Evolutionary conservation across 148 eudicot species (phyloP), one percentile per base, ranked within the genome.

Genomic region (Cornus kousa): DNA sequence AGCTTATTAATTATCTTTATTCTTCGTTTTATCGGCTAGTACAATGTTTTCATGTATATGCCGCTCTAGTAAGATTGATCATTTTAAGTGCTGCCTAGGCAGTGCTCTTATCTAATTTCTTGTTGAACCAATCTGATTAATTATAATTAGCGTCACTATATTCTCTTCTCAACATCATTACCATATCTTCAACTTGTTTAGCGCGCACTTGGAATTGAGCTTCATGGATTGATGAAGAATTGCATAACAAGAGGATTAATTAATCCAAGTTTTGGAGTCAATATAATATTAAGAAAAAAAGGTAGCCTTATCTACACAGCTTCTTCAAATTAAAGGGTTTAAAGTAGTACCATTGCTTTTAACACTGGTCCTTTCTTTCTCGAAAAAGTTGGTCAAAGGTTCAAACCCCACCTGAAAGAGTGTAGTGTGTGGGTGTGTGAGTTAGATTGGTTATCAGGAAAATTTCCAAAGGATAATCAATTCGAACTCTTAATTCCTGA

Each of bases 41-140:
- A 59, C 70, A 66, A 24, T 64, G 68, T 7, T 72, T 79, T 66
- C 77, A 46, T 50, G 31, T 48, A 37, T 33, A 60, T 72, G 72
- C 68, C 11, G 31, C 68, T 43, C 43, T 40, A 64, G 74, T 55
- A 70, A 70, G 23, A 22, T 78, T 39, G 31, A 40, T 62, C 66
- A 62, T 62, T 62, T 62, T 14, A 19, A 20, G 19, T 62, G 66
- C 66, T 17, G 23, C 24, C 19, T n/a, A 1, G 7, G 23, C 23
- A 62, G 23, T 57, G 62, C 66, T 62, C 23, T 62, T 53, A 19
- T 60, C 55, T 59, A 22, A 37, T 12, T 20, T 60, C 16, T 37
- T 13, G 76, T 33, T 72, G 39, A 48, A 72, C n/a, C 22, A 31
- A 33, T 39, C 24, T 11, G 31, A 19, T 62, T 17, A 4, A 16